phyloP scores from a whole-genome alignment of 352 stramenopile species.

The Globisporangium camurandrum region DNA sequence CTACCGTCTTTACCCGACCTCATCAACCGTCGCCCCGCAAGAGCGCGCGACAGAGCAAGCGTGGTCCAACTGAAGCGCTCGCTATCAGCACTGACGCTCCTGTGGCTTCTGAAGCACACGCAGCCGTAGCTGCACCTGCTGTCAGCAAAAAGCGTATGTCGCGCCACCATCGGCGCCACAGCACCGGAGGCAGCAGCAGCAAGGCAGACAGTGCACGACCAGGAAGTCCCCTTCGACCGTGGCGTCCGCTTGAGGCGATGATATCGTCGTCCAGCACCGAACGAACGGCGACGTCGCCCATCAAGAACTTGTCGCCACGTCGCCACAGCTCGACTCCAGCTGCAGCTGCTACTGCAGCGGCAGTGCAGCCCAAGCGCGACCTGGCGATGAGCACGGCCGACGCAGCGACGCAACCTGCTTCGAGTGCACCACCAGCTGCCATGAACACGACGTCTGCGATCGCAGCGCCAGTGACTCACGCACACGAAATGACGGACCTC shows the following conservation, averaged over 20 bases:
- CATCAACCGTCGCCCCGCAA: conserved; percentile 6
- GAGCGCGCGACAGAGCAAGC: conserved; percentile 6
- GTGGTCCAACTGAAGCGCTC: background rate
- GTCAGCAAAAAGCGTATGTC: no score
- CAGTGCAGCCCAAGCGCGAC: background rate
- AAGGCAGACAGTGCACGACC: conserved; percentile 2
- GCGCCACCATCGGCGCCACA: background rate
- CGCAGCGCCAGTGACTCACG: background rate
- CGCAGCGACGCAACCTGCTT: background rate
- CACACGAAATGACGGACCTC: conserved; percentile 7
- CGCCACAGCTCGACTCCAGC: background rate
- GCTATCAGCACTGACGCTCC: background rate
- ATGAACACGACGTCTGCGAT: background rate
- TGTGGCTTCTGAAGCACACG: no score
- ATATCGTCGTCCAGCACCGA: no score
- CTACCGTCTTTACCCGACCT: conserved; percentile 5
- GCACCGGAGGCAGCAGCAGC: background rate
- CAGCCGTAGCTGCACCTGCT: no score
- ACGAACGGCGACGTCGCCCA: background rate
- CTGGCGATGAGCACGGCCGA: background rate
- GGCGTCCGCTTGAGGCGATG: no score
- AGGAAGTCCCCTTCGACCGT: background rate
- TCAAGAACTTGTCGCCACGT: background rate
- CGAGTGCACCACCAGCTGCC: no score
- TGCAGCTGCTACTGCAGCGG: background rate